A percentile compares a stretch with the other conserved stretches of the same genome.
Evolutionary conservation across 345 rosid genomes (phyloP).

Genomic region (Citrus reticulata): DNA sequence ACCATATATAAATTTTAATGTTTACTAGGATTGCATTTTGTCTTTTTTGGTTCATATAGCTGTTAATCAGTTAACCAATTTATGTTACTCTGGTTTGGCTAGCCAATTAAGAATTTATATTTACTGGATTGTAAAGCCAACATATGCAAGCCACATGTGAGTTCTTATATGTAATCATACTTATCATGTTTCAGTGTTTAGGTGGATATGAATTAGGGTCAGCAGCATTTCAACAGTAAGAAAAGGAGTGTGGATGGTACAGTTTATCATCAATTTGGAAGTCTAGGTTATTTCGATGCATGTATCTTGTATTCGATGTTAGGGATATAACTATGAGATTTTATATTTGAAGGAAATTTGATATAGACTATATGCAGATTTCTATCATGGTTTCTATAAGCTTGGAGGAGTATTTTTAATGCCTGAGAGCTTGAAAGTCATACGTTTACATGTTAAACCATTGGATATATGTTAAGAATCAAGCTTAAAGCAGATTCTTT

Average conservation of each 20-base stretch:
- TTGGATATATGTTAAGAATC: too few relatives aligned
- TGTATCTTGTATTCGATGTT: neutral
- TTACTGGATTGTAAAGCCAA: neutral
- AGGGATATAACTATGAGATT: neutral
- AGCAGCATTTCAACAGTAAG: too few relatives aligned
- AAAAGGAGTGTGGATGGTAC: neutral
- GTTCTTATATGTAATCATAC: neutral
- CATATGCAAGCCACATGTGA: neutral
- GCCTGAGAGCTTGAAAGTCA: neutral
- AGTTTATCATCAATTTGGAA: neutral
- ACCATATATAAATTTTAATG: neutral
- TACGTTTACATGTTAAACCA: neutral
- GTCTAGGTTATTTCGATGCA: neutral
- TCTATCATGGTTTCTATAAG: neutral
- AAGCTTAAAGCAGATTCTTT: too few relatives aligned
- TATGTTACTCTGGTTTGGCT: neutral
- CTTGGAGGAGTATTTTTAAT: neutral
- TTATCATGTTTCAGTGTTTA: neutral
- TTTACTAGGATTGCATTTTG: neutral
- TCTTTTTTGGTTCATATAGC: neutral
- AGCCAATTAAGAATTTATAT: neutral
- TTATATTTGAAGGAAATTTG: neutral
- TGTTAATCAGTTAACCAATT: neutral
- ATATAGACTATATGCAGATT: neutral
- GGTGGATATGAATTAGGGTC: neutral